A percentile compares a stretch with the other conserved stretches of the same genome.
Evolutionary conservation across 345 rosid species (phyloP).

Genomic region (Geranium rotundifolium): DNA sequence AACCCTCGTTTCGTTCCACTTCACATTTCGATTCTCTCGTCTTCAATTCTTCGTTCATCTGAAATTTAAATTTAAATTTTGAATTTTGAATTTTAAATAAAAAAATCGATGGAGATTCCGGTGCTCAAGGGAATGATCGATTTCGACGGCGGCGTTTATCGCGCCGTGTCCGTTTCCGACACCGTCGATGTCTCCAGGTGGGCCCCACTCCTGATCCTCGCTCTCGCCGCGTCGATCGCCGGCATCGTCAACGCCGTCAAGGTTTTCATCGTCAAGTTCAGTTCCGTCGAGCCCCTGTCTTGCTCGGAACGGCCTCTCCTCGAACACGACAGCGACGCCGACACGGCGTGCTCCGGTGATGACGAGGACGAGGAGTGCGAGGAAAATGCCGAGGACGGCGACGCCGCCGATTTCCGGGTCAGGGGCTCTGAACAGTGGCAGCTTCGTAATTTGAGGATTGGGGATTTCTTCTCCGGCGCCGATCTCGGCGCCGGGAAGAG

Average conservation of each 20-base stretch:
- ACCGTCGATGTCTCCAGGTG: slow-evolving; percentile 48
- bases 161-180: slow-evolving; percentile 14
- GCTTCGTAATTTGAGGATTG: neutral
- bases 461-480: slow-evolving; percentile 25
- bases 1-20: neutral
- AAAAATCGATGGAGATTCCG: slow-evolving; percentile 51
- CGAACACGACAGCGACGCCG: neutral
- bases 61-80: no score
- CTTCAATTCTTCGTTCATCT: neutral
- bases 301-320: slow-evolving; percentile 5
- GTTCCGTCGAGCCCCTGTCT: slow-evolving; percentile 10
- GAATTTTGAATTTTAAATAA: no score
- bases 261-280: slow-evolving; percentile 25
- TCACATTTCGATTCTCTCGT: neutral
- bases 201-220: slow-evolving; percentile 47
- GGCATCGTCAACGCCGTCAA: slow-evolving; percentile 34
- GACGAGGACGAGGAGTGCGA: neutral
- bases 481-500: slow-evolving; percentile 27
- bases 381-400: neutral
- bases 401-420: neutral
- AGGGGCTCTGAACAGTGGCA: neutral
- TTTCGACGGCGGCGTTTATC: slow-evolving; percentile 25
- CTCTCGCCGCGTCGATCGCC: slow-evolving; percentile 49
- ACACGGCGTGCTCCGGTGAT: neutral
- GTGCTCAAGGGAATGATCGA: slow-evolving; percentile 49